Evolutionary conservation across 2,329 filamentous ascomycete genomes (phyloP).

Genomic region (Penicillium sp.): DNA sequence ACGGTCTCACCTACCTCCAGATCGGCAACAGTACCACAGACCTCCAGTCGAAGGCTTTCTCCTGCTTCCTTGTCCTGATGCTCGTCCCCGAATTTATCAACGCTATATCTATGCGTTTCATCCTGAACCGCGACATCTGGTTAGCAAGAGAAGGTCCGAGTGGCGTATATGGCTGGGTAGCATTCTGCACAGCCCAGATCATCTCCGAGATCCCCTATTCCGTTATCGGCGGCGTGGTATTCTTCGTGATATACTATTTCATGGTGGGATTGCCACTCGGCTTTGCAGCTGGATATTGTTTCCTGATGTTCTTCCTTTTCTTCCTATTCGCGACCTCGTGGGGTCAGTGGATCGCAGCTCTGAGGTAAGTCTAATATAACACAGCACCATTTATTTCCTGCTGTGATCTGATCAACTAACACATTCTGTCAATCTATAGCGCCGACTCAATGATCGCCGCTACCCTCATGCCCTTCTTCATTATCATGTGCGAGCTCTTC

Average conservation of each 20-base stretch:
- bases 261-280: conserved; percentile 65
- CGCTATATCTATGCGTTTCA: conserved; percentile 68
- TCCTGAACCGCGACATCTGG: conserved; percentile 66
- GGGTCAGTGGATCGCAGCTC: conserved; percentile 78
- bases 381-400: background rate
- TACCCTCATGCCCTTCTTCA: conserved; percentile 77
- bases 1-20: conserved; percentile 70
- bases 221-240: conserved; percentile 59
- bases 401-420: background rate
- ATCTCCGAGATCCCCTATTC: conserved; percentile 67
- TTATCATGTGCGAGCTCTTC: conserved; percentile 80
- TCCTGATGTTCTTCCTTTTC: conserved; percentile 70
- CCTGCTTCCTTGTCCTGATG: conserved; percentile 59
- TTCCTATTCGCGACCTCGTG: conserved; percentile 68
- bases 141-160: conserved; percentile 66
- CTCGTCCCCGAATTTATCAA: conserved; percentile 69
- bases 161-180: conserved; percentile 68
- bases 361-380: conserved; percentile 50
- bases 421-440: conserved; percentile 13
- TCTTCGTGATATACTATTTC: conserved; percentile 71
- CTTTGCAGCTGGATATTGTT: conserved; percentile 65
- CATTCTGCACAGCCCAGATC: conserved; percentile 67
- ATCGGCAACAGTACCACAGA: conserved; percentile 63
- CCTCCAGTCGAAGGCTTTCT: conserved; percentile 69
- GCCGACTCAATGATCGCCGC: conserved; percentile 67